Evolutionary conservation across 75 land plant genomes (phyloP), one percentile per base, ranked within the genome.

Genomic region (Ceratopteris richardii): DNA sequence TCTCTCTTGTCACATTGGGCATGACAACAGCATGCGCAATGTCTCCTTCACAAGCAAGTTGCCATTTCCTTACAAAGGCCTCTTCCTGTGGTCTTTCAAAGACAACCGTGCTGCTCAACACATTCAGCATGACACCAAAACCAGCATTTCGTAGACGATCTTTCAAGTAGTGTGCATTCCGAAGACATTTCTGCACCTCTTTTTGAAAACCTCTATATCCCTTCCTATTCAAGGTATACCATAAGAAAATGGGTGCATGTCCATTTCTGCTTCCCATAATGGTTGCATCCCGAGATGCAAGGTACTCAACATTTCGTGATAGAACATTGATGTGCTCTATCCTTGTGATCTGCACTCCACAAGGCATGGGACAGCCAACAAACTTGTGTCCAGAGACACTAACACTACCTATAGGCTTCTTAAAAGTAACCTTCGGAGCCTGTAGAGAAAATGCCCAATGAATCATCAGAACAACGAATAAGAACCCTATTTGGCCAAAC

Each of bases 381-480:
- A 94, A 94, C 56, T 94, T 94, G 69, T 94, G 98, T n/a, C 98
- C 98, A 43, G 96, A 94, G 0, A 94, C 96, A 69, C 90, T 86
- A 16, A 94, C 98, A 71, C 98, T 94, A 24, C 90, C 98, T 25
- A 94, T 94, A 17, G 96, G 96, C 56, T 94, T 94, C 70, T 94
- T 86, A 54, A 94, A 89, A 29, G 80, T 46, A 61, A 94, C 98
- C 52, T 89, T 89, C 48, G 98, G 98, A 66, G 98, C 98, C 98
- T 94, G 96, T 33, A n/a, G 9, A 33, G 3, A n/a, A n/a, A n/a
- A n/a, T n/a, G n/a, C n/a, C n/a, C n/a, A n/a, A n/a, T n/a, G n/a
- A n/a, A n/a, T n/a, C n/a, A n/a, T n/a, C n/a, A n/a, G n/a, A n/a
- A n/a, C n/a, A n/a, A n/a, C n/a, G n/a, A n/a, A n/a, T n/a, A n/a